phyloP scores from a whole-genome alignment of 1,284 basidiomycete genomes.

The Thelephora terrestris region DNA sequence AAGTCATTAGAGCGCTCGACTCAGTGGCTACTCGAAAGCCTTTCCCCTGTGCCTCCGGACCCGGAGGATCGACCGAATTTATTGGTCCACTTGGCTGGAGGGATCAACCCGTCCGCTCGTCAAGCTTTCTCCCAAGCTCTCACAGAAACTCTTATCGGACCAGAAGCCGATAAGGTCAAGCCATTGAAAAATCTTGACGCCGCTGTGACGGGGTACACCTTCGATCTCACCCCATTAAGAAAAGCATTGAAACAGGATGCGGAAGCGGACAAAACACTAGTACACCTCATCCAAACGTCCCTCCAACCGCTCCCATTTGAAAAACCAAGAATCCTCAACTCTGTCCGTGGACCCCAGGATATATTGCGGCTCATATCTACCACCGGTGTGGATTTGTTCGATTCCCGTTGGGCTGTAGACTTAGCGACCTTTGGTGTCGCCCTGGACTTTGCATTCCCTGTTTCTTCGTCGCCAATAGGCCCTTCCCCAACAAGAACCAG shows the following conservation, averaged over 20 bases:
- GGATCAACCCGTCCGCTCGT: constrained; percentile 43
- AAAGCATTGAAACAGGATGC: constrained; percentile 10
- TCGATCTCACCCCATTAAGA: constrained; percentile 55
- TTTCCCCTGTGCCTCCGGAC: constrained; percentile 20
- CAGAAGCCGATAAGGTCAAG: constrained; percentile 41
- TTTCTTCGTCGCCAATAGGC: constrained; percentile 11
- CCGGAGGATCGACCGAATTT: constrained; percentile 24
- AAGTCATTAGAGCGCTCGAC: constrained; percentile 63
- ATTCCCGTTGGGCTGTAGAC: constrained; percentile 57
- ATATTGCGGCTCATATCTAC: constrained; percentile 53
- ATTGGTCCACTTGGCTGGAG: constrained; percentile 62
- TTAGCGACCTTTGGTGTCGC: constrained; percentile 61
- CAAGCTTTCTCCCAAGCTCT: constrained; percentile 52
- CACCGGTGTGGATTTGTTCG: constrained; percentile 67
- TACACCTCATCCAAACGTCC: constrained; percentile 45
- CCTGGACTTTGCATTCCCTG: constrained; percentile 68
- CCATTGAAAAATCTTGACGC: constrained; percentile 51
- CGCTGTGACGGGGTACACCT: constrained; percentile 53
- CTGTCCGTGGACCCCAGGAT: constrained; percentile 57
- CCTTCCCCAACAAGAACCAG: constrained; percentile 3
- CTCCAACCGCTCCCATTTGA: constrained; percentile 36
- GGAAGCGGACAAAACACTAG: constrained; percentile 12
- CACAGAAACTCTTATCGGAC: constrained; percentile 41
- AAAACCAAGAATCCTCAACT: constrained; percentile 57
- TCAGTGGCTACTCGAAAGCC: constrained; percentile 48